Conservation (phyloP, 1,284 basidiomycete genomes). For the Boletus holoroseus region DNA sequence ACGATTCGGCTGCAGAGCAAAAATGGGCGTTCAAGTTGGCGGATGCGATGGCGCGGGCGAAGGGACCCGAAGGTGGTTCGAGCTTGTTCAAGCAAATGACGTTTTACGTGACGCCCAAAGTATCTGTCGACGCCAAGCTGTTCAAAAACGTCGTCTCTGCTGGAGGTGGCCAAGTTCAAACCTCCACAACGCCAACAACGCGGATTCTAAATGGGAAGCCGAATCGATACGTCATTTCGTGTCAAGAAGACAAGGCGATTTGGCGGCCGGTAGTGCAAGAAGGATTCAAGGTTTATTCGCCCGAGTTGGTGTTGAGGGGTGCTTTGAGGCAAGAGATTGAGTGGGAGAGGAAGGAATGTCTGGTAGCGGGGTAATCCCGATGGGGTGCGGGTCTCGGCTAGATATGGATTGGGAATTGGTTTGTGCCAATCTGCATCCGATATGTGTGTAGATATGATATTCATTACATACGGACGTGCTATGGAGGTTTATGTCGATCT, state of each 20-base stretch:
- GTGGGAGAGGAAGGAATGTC: constrained; percentile 44
- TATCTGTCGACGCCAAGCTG: constrained; percentile 49
- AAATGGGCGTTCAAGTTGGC: constrained; percentile 60
- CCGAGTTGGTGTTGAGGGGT: constrained; percentile 59
- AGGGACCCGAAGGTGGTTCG: constrained; percentile 39
- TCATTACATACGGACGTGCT: not conserved
- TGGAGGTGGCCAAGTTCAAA: constrained; percentile 64
- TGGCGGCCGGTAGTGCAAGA: constrained; percentile 55
- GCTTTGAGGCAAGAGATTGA: constrained; percentile 62
- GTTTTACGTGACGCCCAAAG: constrained; percentile 69
- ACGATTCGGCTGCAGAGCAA: constrained; percentile 55
- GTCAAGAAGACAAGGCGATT: constrained; percentile 50
- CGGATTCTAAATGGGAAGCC: constrained; percentile 48
- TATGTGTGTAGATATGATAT: not conserved
- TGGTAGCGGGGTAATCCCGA: constrained; percentile 16
- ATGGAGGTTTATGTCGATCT: not conserved
- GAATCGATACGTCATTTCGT: constrained; percentile 58
- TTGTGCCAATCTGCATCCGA: not conserved
- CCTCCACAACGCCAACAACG: constrained; percentile 44
- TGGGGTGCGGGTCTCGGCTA: too few relatives aligned
- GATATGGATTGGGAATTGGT: not conserved
- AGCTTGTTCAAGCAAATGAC: constrained; percentile 56
- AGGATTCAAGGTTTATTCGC: constrained; percentile 55
- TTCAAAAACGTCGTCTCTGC: constrained; percentile 61
- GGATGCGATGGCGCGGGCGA: constrained; percentile 55